These are phyloP conservation scores for Botryotinia convoluta DNA, from an alignment of 2,329 filamentous ascomycete species.

Conservation along the genomic window DNA sequence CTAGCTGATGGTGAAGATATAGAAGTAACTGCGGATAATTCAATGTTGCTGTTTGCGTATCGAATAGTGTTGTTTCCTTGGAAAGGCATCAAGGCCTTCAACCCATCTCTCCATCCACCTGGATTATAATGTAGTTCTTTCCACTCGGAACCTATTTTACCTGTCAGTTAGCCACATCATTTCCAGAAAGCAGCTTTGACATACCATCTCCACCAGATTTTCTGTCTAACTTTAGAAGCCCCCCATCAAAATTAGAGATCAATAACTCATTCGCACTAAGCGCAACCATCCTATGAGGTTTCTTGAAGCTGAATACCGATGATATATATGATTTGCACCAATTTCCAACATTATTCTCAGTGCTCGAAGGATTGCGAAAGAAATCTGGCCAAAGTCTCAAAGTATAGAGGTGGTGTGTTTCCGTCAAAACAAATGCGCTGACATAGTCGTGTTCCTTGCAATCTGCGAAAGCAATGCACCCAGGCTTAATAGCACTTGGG, in stretches of 20 bases:
- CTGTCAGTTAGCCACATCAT: slow-evolving; percentile 20
- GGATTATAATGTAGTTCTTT: slow-evolving; percentile 72
- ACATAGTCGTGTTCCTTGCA: slow-evolving; percentile 73
- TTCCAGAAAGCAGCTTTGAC: slow-evolving; percentile 4
- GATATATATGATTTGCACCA: slow-evolving; percentile 73
- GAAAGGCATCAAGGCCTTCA: slow-evolving; percentile 65
- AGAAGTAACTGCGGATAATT: slow-evolving; percentile 65
- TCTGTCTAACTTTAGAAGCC: slow-evolving; percentile 68
- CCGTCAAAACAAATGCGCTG: slow-evolving; percentile 76
- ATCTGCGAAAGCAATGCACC: slow-evolving; percentile 82
- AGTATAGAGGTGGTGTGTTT: slow-evolving; percentile 76
- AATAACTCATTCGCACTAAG: slow-evolving; percentile 71
- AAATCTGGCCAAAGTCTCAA: slow-evolving; percentile 79
- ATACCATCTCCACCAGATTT: slow-evolving; percentile 51
- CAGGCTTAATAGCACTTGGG: slow-evolving; percentile 66
- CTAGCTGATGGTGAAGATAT: slow-evolving; percentile 52
- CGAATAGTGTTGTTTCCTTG: slow-evolving; percentile 61
- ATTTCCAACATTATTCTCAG: slow-evolving; percentile 71
- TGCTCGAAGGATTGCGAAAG: slow-evolving; percentile 67
- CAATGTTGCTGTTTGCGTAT: slow-evolving; percentile 63
- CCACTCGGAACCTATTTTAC: slow-evolving; percentile 49
- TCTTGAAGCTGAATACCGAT: slow-evolving; percentile 71
- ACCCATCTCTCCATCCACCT: slow-evolving; percentile 66
- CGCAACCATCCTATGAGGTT: slow-evolving; percentile 77
- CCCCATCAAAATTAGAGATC: slow-evolving; percentile 77